Base-by-base conservation (phyloP, 805 yeast genomes). In the Teunomyces aglyptinius region DNA sequence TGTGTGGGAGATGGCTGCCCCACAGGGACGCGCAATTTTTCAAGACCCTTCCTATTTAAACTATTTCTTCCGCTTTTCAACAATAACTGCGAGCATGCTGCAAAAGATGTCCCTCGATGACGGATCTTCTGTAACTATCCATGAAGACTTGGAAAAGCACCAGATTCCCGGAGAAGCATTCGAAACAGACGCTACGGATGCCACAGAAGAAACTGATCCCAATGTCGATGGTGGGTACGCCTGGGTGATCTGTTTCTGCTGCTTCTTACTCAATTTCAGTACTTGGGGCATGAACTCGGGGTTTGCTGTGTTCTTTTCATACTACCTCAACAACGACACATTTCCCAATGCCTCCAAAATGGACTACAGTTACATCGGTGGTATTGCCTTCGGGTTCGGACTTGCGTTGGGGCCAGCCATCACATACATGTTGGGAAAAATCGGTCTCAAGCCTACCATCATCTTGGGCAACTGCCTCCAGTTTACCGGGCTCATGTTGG, bases 211-310 rank as follows among this genome's bases (percentile, higher is more conserved):
- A 29, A 15, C 13, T 12, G 44, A 20, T 24, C 45, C 32, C 36
- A 26, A 22, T 6, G 54, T 58, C 24, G 64, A 59, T 33, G 59
- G 57, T 5, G 64, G 64, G 10, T 58, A 57, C 41, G 61, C 59
- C 15, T 59, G 64, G 64, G 35, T 56, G n/a, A 49, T 59, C 10
- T 58, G 59, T 18, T 29, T 57, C 15, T 53, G 53, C 10, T 51
- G 55, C 29, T 57, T 58, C 38, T 40, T 59, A n/a, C 48, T 58
- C 31, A 58, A 56, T 36, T 55, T 57, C 47, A 50, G 52, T 26
- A 58, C 63, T 4, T 59, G 64, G 64, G 64, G 64, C 3, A 60
- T 59, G 49, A 59, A 59, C 45, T 53, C 60, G 19, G 64, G 61
- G 6, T 59, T 57, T 40, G 64, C 61, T 26, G 50, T 59, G 18